Base-by-base conservation (phyloP, 257 asterid species). In the Nicotiana knightiana region DNA sequence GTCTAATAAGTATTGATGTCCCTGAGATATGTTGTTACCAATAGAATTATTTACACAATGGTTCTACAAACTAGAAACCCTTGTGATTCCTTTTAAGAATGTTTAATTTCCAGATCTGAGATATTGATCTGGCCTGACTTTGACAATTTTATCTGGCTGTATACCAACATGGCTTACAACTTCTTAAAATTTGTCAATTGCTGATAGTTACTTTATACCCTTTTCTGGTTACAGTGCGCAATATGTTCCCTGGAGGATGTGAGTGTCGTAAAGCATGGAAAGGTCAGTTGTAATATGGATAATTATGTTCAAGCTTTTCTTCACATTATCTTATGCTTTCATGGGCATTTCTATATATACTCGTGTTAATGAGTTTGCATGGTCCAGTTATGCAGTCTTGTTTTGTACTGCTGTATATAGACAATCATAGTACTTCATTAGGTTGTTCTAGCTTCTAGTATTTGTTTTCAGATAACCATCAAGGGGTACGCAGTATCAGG, bases 401-500 rank as follows among this genome's bases (percentile, higher is more conserved):
- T 18, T 46, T 21, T 63, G 63, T 37, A 32, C 64, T 26, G 16
- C 51, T 43, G 73, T 32, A 7, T 3, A 21, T 66, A 39, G 82
- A 28, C 51, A 51, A 51, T 26, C 8, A 26, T 28, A 28, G 46
- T 75, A 75, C 46, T 75, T 54, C 54, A 35, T 46, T 61, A 39
- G 81, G 68, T 81, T 57, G 21, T 35, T 73, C 71, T 37, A 28
- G 33, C 28, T 8, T 17, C 79, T 1, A 1, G 15, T 75, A 75
- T 70, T 48, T 68, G 71, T 86, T 66, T 62, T 82, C 93, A 96
- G 99, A 57, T 96, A 81, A 89, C 80, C 55, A 86, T 96, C 76
- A 94, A 92, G 91, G 99, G 99, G 75, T 96, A 96, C 30, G 99
- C 99, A 4, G 93, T 88, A 63, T 91, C 99, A 79, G 99, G 99